Conservation (phyloP, 2,329 filamentous ascomycete species). For the Alternaria atra region DNA sequence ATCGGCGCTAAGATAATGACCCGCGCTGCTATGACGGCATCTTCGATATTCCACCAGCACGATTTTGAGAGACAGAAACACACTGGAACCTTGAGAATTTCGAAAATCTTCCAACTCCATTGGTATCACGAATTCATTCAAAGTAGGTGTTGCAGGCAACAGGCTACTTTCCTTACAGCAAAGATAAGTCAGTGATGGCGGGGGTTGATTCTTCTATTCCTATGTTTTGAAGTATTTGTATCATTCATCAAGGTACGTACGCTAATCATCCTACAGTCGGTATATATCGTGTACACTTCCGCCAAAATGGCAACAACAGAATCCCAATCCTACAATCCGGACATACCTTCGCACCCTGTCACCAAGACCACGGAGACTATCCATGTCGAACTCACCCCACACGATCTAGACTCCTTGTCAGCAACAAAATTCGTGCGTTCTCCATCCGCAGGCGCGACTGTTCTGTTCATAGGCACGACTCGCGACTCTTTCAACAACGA, state of each 20-base stretch:
- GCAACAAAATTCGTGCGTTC: slow-evolving; percentile 74
- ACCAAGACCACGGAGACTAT: slow-evolving; percentile 53
- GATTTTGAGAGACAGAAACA: background rate
- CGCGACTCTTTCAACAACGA: slow-evolving; percentile 76
- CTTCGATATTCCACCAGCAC: slow-evolving; percentile 16
- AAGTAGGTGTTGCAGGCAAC: background rate
- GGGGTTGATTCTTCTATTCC: background rate
- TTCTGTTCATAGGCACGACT: slow-evolving; percentile 68
- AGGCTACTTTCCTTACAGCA: background rate
- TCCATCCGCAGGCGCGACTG: slow-evolving; percentile 45
- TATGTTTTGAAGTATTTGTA: background rate
- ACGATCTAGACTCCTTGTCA: slow-evolving; percentile 64
- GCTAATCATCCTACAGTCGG: background rate
- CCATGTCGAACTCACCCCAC: slow-evolving; percentile 74
- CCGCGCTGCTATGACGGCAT: slow-evolving; percentile 31
- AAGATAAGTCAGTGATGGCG: background rate
- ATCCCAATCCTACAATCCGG: slow-evolving; percentile 33
- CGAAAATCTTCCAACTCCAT: background rate
- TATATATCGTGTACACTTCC: background rate
- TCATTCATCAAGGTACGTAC: background rate
- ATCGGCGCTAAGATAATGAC: slow-evolving; percentile 17
- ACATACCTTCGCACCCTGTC: slow-evolving; percentile 40
- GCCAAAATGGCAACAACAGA: slow-evolving; percentile 39
- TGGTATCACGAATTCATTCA: background rate
- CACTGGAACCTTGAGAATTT: background rate